Conservation (phyloP, 164 flowering plant genomes). For the Kalanchoe fedtschenkoi region DNA sequence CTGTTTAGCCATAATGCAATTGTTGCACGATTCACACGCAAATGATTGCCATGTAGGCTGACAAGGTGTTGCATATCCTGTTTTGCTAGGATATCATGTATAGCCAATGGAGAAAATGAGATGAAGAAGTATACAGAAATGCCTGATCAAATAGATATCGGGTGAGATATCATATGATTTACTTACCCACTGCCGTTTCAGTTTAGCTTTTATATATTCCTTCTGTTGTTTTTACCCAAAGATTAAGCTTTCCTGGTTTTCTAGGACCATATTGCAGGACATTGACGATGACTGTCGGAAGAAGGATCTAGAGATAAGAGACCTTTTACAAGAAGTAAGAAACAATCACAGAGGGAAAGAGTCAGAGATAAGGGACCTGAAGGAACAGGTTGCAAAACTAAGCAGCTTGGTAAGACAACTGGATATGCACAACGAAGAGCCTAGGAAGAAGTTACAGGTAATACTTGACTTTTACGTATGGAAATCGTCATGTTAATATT, state of each 20-base stretch:
- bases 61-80: neutral
- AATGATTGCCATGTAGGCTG: neutral
- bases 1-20: neutral
- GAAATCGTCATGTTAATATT: too few species aligned
- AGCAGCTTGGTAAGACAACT: constrained; percentile 37
- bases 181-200: neutral
- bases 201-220: neutral
- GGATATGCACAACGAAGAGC: constrained; percentile 39
- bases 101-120: constrained; percentile 42
- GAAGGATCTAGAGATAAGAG: neutral
- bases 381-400: constrained; percentile 58
- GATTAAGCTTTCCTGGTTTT: neutral
- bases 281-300: constrained; percentile 1
- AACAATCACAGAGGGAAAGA: constrained; percentile 55
- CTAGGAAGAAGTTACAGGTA: constrained; percentile 33
- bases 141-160: constrained; percentile 30
- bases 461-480: neutral
- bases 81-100: constrained; percentile 47
- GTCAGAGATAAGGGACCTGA: constrained; percentile 48
- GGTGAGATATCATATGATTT: constrained; percentile 23
- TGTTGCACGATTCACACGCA: neutral
- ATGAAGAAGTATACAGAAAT: constrained; percentile 22
- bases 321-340: constrained; percentile 43
- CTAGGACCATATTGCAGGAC: constrained; percentile 29
- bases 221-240: neutral